phyloP scores from a whole-genome alignment of 2,329 filamentous ascomycete genomes.

The Coniochaeta ligniaria region DNA sequence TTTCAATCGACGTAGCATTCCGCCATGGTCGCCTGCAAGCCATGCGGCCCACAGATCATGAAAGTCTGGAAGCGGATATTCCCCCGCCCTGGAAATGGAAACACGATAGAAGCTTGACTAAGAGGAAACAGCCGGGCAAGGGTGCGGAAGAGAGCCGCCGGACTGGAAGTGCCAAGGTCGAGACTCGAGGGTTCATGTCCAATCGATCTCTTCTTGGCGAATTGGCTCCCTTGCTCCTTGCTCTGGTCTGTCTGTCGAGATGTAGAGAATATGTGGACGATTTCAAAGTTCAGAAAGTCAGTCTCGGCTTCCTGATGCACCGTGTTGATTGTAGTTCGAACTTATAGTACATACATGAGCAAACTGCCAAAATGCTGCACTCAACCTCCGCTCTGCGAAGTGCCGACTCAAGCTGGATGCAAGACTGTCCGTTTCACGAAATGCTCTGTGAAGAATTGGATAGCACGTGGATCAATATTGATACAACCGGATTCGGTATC shows the following conservation, averaged over 20 bases:
- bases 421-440: neutral
- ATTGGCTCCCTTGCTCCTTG: neutral
- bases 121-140: neutral
- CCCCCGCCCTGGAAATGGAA: neutral
- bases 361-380: neutral
- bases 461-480: neutral
- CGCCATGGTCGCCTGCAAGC: neutral
- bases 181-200: neutral
- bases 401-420: neutral
- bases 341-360: neutral
- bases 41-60: neutral
- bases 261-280: neutral
- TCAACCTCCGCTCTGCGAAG: neutral
- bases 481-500: neutral
- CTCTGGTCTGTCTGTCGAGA: neutral
- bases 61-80: neutral
- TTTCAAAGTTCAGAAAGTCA: neutral
- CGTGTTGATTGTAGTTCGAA: neutral
- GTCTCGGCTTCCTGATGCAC: neutral
- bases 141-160: neutral
- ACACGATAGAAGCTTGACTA: neutral
- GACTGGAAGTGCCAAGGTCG: neutral
- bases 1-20: neutral
- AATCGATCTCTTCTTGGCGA: neutral
- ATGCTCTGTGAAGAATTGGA: neutral